A percentile compares a stretch with the other conserved stretches of the same genome.
phyloP scores from a whole-genome alignment of 805 yeast species.

The Teunomyces tritomae region DNA sequence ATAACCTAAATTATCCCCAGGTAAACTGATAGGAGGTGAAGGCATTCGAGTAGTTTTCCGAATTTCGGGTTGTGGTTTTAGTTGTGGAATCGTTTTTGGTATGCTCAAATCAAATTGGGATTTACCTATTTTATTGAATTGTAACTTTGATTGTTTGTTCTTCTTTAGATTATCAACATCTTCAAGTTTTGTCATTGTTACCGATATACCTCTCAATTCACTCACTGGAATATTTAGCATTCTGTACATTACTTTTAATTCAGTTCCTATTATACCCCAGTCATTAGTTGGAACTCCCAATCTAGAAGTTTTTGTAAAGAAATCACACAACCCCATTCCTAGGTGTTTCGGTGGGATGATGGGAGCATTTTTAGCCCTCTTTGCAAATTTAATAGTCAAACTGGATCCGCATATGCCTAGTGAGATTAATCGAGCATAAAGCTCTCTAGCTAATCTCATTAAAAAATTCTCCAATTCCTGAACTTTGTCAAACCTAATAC shows the following conservation, averaged over 20 bases:
- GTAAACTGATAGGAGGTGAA: neutral
- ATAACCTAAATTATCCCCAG: neutral
- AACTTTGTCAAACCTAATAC: slow-evolving; percentile 66
- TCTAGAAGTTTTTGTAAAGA: slow-evolving; percentile 53
- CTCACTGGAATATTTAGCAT: slow-evolving; percentile 56
- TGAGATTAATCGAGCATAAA: slow-evolving; percentile 50
- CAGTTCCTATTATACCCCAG: slow-evolving; percentile 58
- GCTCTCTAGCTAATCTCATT: slow-evolving; percentile 54
- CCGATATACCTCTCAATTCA: slow-evolving; percentile 77
- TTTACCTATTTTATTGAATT: slow-evolving; percentile 8
- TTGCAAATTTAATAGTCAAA: slow-evolving; percentile 65
- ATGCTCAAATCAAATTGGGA: slow-evolving; percentile 11
- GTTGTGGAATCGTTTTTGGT: slow-evolving; percentile 20
- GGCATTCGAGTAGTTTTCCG: slow-evolving; percentile 13
- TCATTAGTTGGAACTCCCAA: slow-evolving; percentile 64
- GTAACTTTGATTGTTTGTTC: slow-evolving; percentile 23
- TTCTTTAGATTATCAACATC: slow-evolving; percentile 19
- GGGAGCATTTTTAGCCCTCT: slow-evolving; percentile 65
- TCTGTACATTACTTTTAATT: slow-evolving; percentile 55
- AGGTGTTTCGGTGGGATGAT: slow-evolving; percentile 71
- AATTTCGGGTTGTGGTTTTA: slow-evolving; percentile 11
- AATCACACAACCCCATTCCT: slow-evolving; percentile 82
- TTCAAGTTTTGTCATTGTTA: slow-evolving; percentile 62
- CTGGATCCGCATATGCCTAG: slow-evolving; percentile 50
- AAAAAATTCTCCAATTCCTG: slow-evolving; percentile 66